Percentiles rank a stretch among this genome's conserved stretches.
These are phyloP conservation scores for Sporothrix dimorphospora DNA, from an alignment of 2,329 filamentous ascomycete species.

Conservation along the genomic window DNA sequence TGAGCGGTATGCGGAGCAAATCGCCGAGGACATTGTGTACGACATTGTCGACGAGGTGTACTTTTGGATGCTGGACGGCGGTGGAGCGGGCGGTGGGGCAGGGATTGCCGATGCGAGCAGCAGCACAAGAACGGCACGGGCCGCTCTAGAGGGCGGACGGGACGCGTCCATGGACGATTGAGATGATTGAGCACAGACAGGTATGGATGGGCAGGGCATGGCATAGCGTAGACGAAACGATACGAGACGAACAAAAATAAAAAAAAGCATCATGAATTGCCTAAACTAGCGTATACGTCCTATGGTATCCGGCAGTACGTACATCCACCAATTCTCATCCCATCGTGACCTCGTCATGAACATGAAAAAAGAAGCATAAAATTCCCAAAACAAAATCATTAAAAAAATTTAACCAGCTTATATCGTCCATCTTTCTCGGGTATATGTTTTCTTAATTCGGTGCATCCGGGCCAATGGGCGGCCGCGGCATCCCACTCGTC, in stretches of 20 bases:
- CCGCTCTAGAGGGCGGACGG: conserved; percentile 19
- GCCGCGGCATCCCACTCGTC: conserved; percentile 19
- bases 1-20: conserved; percentile 87
- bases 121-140: conserved; percentile 7
- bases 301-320: background rate
- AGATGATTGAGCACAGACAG: background rate
- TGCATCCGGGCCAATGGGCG: conserved; percentile 28
- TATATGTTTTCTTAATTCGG: conserved; percentile 6
- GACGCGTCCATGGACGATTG: conserved; percentile 31
- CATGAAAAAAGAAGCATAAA: background rate
- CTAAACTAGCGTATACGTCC: background rate
- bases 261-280: background rate
- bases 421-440: background rate
- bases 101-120: conserved; percentile 32
- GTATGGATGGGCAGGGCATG: too few species aligned
- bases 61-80: conserved; percentile 76
- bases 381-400: background rate
- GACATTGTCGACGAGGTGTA: conserved; percentile 95
- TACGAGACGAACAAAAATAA: background rate
- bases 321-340: background rate
- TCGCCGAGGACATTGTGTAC: conserved; percentile 90
- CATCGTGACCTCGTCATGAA: background rate
- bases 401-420: background rate
- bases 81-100: conserved; percentile 49
- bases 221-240: background rate